Conservation (phyloP, 768 basidiomycete species). For the Asterophora lycoperdoides region DNA sequence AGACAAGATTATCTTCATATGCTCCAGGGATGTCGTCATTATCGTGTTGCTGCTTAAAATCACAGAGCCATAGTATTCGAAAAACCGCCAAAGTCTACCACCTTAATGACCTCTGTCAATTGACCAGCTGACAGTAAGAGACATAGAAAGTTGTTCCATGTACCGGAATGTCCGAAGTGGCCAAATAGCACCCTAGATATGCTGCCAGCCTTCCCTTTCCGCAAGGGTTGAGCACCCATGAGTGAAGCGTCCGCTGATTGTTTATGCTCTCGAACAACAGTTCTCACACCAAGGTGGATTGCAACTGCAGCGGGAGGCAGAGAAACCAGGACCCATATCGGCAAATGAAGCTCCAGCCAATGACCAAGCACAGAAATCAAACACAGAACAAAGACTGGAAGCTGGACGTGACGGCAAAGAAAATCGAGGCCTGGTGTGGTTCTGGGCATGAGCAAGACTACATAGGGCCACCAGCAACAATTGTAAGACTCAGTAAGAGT, state of each 20-base stretch:
- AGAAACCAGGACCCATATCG: background rate
- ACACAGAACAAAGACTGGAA: conserved; percentile 1
- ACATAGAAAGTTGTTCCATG: background rate
- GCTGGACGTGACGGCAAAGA: conserved; percentile 1
- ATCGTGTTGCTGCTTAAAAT: conserved; percentile 2
- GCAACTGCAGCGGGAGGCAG: background rate
- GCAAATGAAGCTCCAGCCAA: background rate
- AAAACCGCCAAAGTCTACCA: background rate
- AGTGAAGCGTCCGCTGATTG: background rate
- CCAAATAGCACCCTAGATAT: background rate
- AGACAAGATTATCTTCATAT: conserved; percentile 16
- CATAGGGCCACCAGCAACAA: background rate
- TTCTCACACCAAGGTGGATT: background rate
- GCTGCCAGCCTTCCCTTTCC: background rate
- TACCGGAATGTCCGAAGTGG: background rate
- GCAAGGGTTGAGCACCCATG: background rate
- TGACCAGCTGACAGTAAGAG: background rate
- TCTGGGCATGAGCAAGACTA: conserved; percentile 1
- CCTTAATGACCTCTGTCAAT: background rate
- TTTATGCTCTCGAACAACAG: background rate
- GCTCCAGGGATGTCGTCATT: conserved; percentile 13
- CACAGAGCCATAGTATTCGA: conserved; percentile 1
- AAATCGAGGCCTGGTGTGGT: conserved; percentile 9
- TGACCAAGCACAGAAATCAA: conserved; percentile 1
- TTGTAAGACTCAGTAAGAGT: too few species aligned